Conservation (phyloP, 1,284 basidiomycete species). For the Takashimella koratensis region DNA sequence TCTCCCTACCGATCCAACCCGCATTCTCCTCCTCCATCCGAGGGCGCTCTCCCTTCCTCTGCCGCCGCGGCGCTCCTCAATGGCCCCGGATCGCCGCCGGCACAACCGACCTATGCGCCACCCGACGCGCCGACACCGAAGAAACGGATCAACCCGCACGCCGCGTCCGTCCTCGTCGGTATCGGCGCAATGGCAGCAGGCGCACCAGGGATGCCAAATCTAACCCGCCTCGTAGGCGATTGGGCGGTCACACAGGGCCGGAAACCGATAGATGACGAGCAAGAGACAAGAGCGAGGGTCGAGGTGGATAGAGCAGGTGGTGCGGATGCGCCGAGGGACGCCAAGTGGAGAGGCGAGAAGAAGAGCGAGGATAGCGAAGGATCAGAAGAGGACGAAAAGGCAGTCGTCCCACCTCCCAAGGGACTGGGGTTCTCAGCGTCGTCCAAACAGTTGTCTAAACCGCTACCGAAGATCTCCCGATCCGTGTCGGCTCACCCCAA, state of each 20-base stretch:
- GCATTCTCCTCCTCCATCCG: slow-evolving; percentile 35
- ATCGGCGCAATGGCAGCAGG: slow-evolving; percentile 78
- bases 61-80: neutral
- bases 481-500: neutral
- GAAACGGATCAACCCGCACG: slow-evolving; percentile 66
- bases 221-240: slow-evolving; percentile 70
- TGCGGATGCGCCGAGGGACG: slow-evolving; percentile 34
- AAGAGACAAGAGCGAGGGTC: slow-evolving; percentile 35
- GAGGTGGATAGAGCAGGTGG: slow-evolving; percentile 43
- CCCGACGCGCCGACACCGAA: slow-evolving; percentile 2
- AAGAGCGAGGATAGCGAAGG: slow-evolving; percentile 30
- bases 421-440: neutral
- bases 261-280: slow-evolving; percentile 49
- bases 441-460: neutral
- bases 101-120: neutral
- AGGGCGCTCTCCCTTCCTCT: neutral
- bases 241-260: slow-evolving; percentile 83
- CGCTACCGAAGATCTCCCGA: neutral
- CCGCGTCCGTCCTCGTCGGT: slow-evolving; percentile 75
- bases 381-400: slow-evolving; percentile 49
- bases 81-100: neutral
- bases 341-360: slow-evolving; percentile 5
- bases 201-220: slow-evolving; percentile 67
- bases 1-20: slow-evolving; percentile 61
- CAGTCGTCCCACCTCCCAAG: neutral